Conservation (phyloP, 345 rosid species). For the Eucalyptus fibrosa region DNA sequence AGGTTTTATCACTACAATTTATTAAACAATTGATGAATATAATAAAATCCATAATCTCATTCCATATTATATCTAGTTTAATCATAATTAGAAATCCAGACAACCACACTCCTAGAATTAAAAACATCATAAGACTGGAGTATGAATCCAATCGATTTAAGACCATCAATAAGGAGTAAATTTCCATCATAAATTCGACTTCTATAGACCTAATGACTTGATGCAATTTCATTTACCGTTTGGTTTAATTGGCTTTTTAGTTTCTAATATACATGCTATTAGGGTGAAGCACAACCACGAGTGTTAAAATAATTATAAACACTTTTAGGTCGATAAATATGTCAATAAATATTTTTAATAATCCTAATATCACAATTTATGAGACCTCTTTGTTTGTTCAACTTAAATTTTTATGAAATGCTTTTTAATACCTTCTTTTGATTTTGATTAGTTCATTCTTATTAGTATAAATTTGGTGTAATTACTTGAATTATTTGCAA, state of each 20-base stretch:
- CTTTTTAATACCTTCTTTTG: not conserved
- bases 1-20: not conserved
- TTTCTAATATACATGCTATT: not conserved
- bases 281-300: not conserved
- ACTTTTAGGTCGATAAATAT: not conserved
- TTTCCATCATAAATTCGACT: not conserved
- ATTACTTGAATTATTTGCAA: not conserved
- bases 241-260: not conserved
- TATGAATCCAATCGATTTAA: too few relatives aligned
- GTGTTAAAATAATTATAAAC: not conserved
- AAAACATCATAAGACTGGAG: too few relatives aligned
- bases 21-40: not conserved
- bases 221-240: not conserved
- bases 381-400: not conserved
- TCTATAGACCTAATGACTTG: not conserved
- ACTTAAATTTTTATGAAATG: not conserved
- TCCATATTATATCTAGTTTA: rapidly evolving
- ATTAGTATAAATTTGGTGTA: not conserved
- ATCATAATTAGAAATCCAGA: not conserved
- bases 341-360: not conserved
- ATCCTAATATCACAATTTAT: not conserved
- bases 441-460: not conserved
- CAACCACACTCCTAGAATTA: not conserved
- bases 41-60: not conserved
- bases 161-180: not conserved